Base-by-base conservation (phyloP, 2,329 filamentous ascomycete species). In the Microascus cirrosus region DNA sequence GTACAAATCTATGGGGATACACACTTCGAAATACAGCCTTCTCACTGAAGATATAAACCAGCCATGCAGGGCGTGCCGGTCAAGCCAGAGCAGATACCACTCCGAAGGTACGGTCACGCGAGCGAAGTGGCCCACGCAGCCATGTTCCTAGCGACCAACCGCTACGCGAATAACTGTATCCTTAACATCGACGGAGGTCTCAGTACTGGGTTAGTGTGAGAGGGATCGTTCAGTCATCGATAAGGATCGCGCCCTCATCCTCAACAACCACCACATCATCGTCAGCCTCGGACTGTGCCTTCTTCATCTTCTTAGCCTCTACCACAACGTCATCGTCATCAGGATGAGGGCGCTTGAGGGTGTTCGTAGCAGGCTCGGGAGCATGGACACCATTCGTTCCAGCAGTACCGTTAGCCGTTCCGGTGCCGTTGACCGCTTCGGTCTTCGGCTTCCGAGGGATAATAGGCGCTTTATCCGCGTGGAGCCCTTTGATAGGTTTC, bases 111-210 rank as follows among this genome's bases (percentile, higher is more conserved):
- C 61, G 90, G 89, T 18, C 72, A 74, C 36, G 75, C 80, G 8
- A 76, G 81, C 28, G 90, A 95, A 69, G 82, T 95, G 35, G 90
- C 90, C n/a, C 84, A 92, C 66, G 90, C 90, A 58, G 89, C 87
- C 53, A 67, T 86, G 32, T 95, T 95, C 69, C 77, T 95, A 18
- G 86, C 83, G 34, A 78, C 79, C 53, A 95, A 94, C 69, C 74
- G 81, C 61, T 96, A 93, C 71, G 88, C 90, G 58, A 93, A 93
- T 69, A 95, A 95, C 63, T 94, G 89, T 69, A 79, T 92, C 55
- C 76, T 96, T 56, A 94, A 92, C 69, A 77, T 96, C 32, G 91
- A 95, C 70, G 91, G 91, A 18, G 91, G 91, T 1, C 70, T 95
- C 63, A 91, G 87, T 69, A 88, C 87, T 55, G 71, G 58, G 71